Base-by-base conservation (phyloP, 257 asterid genomes). In the Leptodermis oblonga region DNA sequence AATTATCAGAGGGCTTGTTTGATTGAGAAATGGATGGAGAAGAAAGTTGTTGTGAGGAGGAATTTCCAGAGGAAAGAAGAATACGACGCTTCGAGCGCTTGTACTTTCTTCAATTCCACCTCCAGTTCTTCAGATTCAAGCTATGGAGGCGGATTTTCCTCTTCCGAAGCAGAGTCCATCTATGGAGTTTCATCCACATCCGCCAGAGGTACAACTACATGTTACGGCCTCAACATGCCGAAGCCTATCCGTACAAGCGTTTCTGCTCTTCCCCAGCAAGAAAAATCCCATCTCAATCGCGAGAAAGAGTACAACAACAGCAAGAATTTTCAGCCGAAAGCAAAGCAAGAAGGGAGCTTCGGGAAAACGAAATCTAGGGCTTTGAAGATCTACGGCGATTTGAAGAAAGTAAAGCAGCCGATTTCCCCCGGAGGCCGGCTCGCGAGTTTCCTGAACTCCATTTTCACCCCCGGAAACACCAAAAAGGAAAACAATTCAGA, bases 1-100 rank as follows among this genome's bases (percentile, higher is more conserved):
- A 83, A 80, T 69, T 84, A 80, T 72, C 89, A 75, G 62, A 83
- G 97, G 34, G 86, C 85, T 10, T 81, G 88, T 73, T 80, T 86
- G 90, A 85, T 90, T 51, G 97, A 93, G 85, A 88, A 87, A 53
- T 93, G 97, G 97, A 90, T 87, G 94, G 94, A 87, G 78, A 84
- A 92, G 77, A 85, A 84, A 76, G 83, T 17, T 25, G 78, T 70
- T 23, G 77, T 70, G 1, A 55, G 95, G 46, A 70, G 92, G 62
- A 86, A 88, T 78, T 68, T 82, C n/a, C 86, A 74, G 46, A 72
- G 81, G 34, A 83, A 80, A 60, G 74, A 61, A 20, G 75, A 80
- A 45, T 36, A 25, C 25, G 74, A 56, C 37, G 51, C 76, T 25
- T 15, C 71, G 13, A 55, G 28, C 14, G 18, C 67, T 17, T 69